Percentiles rank a stretch among this genome's conserved stretches.
These are phyloP conservation scores for Nyctanthes arbortristis DNA, from an alignment of 257 asterid genomes.

Conservation along the genomic window DNA sequence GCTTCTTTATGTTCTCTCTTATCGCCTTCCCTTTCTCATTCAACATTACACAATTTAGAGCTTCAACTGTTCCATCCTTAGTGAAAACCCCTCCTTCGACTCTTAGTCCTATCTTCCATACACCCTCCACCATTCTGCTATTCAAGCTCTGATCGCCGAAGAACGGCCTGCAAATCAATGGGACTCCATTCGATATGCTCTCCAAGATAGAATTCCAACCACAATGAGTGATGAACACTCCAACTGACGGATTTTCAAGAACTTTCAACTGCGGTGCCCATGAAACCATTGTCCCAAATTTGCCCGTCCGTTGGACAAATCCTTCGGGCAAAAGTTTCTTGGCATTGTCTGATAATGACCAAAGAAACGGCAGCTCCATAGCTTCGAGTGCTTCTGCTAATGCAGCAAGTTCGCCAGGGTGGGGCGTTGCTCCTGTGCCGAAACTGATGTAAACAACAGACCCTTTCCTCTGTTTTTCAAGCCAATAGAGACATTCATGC, in stretches of 20 bases:
- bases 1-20: conserved; percentile 34
- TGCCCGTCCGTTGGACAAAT: conserved; percentile 43
- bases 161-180: conserved; percentile 71
- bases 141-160: conserved; percentile 69
- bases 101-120: conserved; percentile 49
- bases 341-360: conserved; percentile 52
- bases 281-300: conserved; percentile 45
- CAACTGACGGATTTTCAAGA: conserved; percentile 42
- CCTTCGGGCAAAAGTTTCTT: conserved; percentile 46
- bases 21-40: conserved; percentile 30
- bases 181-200: conserved; percentile 52
- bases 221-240: conserved; percentile 66
- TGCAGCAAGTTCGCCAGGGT: conserved; percentile 49
- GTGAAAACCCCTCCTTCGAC: conserved; percentile 42
- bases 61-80: conserved; percentile 32
- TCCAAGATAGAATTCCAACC: conserved; percentile 80
- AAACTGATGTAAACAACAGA: conserved; percentile 68
- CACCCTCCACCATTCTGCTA: conserved; percentile 52
- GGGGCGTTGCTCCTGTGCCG: conserved; percentile 58
- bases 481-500: conserved; percentile 36
- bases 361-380: conserved; percentile 46
- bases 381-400: conserved; percentile 61
- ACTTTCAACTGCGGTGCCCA: conserved; percentile 73
- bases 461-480: conserved; percentile 10
- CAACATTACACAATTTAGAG: conserved; percentile 24